Base-by-base conservation (phyloP, 2,329 filamentous ascomycete species). In the Orbilia javanica region DNA sequence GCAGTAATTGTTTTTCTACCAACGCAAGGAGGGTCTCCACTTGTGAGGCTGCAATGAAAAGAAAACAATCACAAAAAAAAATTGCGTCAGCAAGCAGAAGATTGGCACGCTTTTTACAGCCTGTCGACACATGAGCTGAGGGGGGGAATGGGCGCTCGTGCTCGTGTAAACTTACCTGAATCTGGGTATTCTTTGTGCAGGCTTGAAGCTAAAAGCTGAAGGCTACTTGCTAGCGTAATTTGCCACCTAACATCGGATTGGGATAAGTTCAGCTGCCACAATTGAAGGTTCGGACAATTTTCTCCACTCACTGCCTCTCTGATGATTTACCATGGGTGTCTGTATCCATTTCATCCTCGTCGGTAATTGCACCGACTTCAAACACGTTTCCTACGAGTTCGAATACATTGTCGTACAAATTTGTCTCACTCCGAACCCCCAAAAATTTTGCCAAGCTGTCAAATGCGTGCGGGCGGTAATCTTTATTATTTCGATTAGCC, bases 401-500 rank as follows among this genome's bases (percentile, higher is more conserved):
- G 3, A 88, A 86, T 3, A 92, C 90, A 27, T 92, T 89, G 3
- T 87, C 85, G 81, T 92, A 89, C 84, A 97, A 86, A 80, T 94
- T 89, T 15, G 93, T 82, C 81, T 94, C 91, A 25, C 88, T 87
- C 55, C 92, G 87, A 13, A 88, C 88, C 42, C 88, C 88, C n/a
- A 90, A 88, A 81, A 95, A 92, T 68, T 89, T 87, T 82, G 92
- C 94, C 4, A 97, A 86, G 36, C 89, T 90, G 68, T 86, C 86
- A 79, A 97, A 88, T 0, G 93, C 92, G 83, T 93, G 88, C 20
- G 91, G 91, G 13, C 92, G 89, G 84, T 98, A 99, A 6, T 87
- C 86, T n/a, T 90, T 89, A 82, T 97, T 97, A 82, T 94, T 95
- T 34, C 96, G 89, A 86, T 96, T 97, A 7, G 94, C 94, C 87